Evolutionary conservation across 306 rosid genomes (phyloP).

Genomic region (Rosa persica): DNA sequence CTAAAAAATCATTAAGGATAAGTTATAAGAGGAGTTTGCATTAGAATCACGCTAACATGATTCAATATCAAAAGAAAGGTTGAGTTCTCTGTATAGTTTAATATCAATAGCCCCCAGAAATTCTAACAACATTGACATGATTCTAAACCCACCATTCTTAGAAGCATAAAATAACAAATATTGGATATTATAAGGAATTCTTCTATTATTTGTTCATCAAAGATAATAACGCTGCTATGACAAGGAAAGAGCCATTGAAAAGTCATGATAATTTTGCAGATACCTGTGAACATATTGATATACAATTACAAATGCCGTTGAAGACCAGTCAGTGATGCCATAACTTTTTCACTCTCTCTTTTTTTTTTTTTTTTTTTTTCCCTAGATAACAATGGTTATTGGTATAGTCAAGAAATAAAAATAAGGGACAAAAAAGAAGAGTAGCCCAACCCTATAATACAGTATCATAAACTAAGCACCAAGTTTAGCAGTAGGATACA

Average conservation of each 20-base stretch:
- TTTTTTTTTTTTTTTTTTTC: background rate
- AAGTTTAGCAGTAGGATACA: background rate
- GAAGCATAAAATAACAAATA: background rate
- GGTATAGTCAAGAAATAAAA: background rate
- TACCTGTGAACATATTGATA: background rate
- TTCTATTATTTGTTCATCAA: background rate
- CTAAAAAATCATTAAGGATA: background rate
- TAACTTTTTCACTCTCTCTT: background rate
- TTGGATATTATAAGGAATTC: background rate
- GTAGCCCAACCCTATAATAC: background rate
- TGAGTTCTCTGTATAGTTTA: background rate
- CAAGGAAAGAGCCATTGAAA: background rate
- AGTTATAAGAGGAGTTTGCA: background rate
- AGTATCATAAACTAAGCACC: background rate
- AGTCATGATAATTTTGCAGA: background rate
- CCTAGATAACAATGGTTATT: background rate
- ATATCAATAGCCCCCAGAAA: background rate
- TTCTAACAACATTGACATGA: background rate
- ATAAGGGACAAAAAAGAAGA: background rate
- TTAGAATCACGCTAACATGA: background rate
- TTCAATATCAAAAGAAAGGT: background rate
- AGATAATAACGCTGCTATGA: background rate
- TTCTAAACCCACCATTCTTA: background rate
- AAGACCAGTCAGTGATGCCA: background rate
- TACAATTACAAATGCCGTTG: background rate